A percentile compares a stretch with the other conserved stretches of the same genome.
Conservation (phyloP, 306 rosid genomes). For the Sindora glabra region DNA sequence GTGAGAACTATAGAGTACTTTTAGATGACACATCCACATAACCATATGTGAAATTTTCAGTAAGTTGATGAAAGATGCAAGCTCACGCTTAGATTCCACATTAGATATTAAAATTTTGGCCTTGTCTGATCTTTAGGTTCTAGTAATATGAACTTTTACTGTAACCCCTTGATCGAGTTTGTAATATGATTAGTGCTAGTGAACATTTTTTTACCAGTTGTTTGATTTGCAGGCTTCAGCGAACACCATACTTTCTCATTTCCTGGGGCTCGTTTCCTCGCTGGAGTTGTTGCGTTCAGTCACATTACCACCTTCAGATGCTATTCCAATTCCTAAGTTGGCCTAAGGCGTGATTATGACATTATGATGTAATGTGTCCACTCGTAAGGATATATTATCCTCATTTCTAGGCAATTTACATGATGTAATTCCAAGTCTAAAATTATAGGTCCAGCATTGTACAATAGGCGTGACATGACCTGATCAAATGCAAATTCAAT, state of each 20-base stretch:
- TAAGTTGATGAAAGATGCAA: too few species aligned
- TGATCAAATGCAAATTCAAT: too few species aligned
- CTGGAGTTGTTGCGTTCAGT: slow-evolving; percentile 86
- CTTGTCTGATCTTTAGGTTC: background rate
- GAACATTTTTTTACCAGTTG: too few species aligned
- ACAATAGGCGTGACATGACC: background rate
- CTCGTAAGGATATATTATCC: background rate
- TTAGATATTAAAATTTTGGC: background rate
- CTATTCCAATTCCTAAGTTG: slow-evolving; percentile 45
- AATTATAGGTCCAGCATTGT: background rate
- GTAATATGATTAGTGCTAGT: too few species aligned
- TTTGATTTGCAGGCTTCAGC: slow-evolving; percentile 71
- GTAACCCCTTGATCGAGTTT: too few species aligned
- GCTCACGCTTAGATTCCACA: too few species aligned
- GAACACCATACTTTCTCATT: slow-evolving; percentile 90
- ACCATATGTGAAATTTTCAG: too few species aligned
- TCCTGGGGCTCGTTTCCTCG: slow-evolving; percentile 81
- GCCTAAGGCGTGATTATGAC: slow-evolving; percentile 32
- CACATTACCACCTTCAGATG: slow-evolving; percentile 59
- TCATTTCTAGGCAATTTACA: slow-evolving; percentile 7
- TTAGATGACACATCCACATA: too few species aligned
- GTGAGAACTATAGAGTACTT: background rate
- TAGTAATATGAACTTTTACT: too few species aligned
- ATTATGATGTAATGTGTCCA: background rate
- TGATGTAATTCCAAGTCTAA: background rate